Base-by-base conservation (phyloP, 164 flowering plant species). In the Dillenia turbinata region DNA sequence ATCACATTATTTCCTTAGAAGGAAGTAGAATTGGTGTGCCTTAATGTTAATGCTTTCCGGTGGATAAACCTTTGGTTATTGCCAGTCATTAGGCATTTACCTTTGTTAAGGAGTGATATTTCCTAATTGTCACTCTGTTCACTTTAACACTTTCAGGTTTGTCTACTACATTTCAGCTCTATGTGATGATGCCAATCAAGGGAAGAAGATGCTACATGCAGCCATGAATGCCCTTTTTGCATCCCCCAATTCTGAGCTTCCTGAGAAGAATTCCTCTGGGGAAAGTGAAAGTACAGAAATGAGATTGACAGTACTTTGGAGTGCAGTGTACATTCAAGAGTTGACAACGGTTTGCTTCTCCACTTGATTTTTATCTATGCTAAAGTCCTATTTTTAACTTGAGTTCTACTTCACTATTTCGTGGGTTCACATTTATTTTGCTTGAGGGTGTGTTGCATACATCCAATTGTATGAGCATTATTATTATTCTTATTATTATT, bases 261-360 rank as follows among this genome's bases (percentile, higher is more conserved):
- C 73, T 63, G 83, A 78, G 64, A 73, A 33, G 55, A 64, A 48
- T 57, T 48, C 73, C 17, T 19, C 56, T 7, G 70, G 57, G 33
- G 63, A 54, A 62, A 68, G 16, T 69, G 78, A 67, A 17, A 66
- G 22, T 59, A 52, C 61, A n/a, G 78, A 65, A 63, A 47, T 26
- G 49, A 82, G 75, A 44, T 85, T 92, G 44, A 57, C 74, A 60
- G 56, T 88, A 69, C 77, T 89, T 33, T 94, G 97, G 99, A 83
- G 81, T 67, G 81, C 89, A 24, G 50, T 74, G 53, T 91, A 86
- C 67, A 69, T 84, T 59, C 99, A 94, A 74, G 90, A 86, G 51
- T 60, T 83, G 58, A 64, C 68, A 51, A 55, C 52, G 87, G 96
- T 94, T 12, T 62, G 79, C 44, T 57, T 63, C 71, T 69, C 45